Conservation (phyloP, 2,329 filamentous ascomycete genomes). For the Ceratocystis smalleyi region DNA sequence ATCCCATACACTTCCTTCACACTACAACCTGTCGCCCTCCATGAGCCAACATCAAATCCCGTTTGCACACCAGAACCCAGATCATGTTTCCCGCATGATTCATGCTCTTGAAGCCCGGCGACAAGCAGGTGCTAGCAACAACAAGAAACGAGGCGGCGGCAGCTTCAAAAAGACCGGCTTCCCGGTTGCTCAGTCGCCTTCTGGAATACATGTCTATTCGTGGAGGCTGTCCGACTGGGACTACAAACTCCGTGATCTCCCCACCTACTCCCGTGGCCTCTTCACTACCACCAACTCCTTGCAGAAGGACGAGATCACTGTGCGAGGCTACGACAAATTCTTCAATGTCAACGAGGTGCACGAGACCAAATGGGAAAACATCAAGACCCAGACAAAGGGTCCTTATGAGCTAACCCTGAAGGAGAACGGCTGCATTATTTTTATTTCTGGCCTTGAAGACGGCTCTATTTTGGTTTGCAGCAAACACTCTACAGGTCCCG, state of each 20-base stretch:
- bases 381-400: slow-evolving; percentile 58
- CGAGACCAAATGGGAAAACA: slow-evolving; percentile 69
- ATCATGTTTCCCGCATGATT: slow-evolving; percentile 52
- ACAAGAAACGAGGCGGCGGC: slow-evolving; percentile 44
- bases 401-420: slow-evolving; percentile 95
- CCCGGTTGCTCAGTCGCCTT: slow-evolving; percentile 43
- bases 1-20: neutral
- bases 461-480: slow-evolving; percentile 89
- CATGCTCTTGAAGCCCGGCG: slow-evolving; percentile 42
- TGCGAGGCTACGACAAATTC: slow-evolving; percentile 95
- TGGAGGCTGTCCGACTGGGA: slow-evolving; percentile 94
- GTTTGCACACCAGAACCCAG: slow-evolving; percentile 51
- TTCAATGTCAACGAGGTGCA: slow-evolving; percentile 80
- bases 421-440: slow-evolving; percentile 99
- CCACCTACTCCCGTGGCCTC: slow-evolving; percentile 82
- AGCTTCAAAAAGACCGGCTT: slow-evolving; percentile 67
- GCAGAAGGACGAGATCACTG: slow-evolving; percentile 54
- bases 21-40: neutral
- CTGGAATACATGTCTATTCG: slow-evolving; percentile 60
- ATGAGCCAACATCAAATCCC: slow-evolving; percentile 31
- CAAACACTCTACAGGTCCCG: slow-evolving; percentile 84
- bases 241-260: slow-evolving; percentile 74
- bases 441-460: slow-evolving; percentile 81
- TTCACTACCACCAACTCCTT: slow-evolving; percentile 67
- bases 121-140: slow-evolving; percentile 26